A percentile compares a stretch with the other conserved stretches of the same genome.
phyloP scores from a whole-genome alignment of 192 early-diverging fungal species.

The Coemansia erecta region DNA sequence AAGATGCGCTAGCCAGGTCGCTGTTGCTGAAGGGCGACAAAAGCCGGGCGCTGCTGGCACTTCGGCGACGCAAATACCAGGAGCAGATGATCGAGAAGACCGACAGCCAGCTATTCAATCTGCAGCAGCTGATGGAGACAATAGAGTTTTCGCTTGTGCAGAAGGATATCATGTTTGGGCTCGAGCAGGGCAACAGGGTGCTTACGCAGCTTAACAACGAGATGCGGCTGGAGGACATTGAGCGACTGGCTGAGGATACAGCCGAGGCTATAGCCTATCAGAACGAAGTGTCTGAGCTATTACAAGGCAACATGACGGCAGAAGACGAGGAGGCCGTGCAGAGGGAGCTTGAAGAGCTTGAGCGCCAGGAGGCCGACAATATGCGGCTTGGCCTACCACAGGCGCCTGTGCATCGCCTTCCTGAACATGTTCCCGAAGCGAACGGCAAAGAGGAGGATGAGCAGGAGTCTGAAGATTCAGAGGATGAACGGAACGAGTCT shows the following conservation, averaged over 20 bases:
- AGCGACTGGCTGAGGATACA: conserved; percentile 94
- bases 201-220: conserved; percentile 75
- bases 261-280: conserved; percentile 95
- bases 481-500: conserved; percentile 6
- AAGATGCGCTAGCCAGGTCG: conserved; percentile 74
- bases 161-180: conserved; percentile 79
- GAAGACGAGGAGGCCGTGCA: conserved; percentile 88
- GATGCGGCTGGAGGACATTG: conserved; percentile 85
- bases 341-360: conserved; percentile 72
- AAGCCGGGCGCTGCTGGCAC: conserved; percentile 77
- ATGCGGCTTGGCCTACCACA: conserved; percentile 26
- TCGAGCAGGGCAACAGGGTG: conserved; percentile 83
- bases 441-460: conserved; percentile 13
- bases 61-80: conserved; percentile 96
- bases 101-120: conserved; percentile 80
- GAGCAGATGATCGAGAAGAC: conserved; percentile 82
- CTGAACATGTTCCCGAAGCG: conserved; percentile 5
- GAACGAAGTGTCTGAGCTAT: conserved; percentile 68
- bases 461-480: background rate
- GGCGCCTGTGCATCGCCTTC: conserved; percentile 23
- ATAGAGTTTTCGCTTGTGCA: conserved; percentile 95
- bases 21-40: conserved; percentile 76
- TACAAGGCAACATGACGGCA: conserved; percentile 68
- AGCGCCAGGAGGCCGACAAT: conserved; percentile 39
- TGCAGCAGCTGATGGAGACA: conserved; percentile 83